These are phyloP conservation scores for Aquanectria penicillioides DNA, from an alignment of 2,329 filamentous ascomycete species.

Conservation along the genomic window DNA sequence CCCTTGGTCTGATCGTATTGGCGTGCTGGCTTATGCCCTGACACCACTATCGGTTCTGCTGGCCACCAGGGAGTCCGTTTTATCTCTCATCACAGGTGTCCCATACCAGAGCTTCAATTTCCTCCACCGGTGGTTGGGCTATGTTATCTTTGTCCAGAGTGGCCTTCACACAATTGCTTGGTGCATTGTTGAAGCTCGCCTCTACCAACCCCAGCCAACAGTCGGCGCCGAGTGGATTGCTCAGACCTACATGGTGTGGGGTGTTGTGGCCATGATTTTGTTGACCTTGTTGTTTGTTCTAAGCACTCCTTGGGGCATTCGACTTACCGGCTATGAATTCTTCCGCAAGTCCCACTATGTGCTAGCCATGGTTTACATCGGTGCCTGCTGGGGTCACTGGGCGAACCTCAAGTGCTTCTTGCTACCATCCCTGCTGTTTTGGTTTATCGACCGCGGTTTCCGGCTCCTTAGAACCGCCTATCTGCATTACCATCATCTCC, in stretches of 20 bases:
- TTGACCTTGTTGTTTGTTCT: slow-evolving; percentile 69
- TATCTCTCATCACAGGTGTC: slow-evolving; percentile 76
- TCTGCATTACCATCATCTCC: slow-evolving; percentile 67
- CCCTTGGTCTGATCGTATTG: slow-evolving; percentile 75
- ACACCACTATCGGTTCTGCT: slow-evolving; percentile 77
- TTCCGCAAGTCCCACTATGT: slow-evolving; percentile 81
- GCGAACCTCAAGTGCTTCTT: slow-evolving; percentile 73
- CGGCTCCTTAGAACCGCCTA: slow-evolving; percentile 67
- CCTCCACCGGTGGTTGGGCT: slow-evolving; percentile 79
- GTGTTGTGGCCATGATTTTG: slow-evolving; percentile 73
- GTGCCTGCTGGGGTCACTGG: slow-evolving; percentile 82
- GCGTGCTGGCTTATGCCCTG: slow-evolving; percentile 77
- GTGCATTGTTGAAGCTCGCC: slow-evolving; percentile 70
- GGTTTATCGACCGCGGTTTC: slow-evolving; percentile 70
- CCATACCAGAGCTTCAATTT: slow-evolving; percentile 84
- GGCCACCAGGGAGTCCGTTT: slow-evolving; percentile 74
- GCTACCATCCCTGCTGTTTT: slow-evolving; percentile 71
- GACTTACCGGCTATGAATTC: slow-evolving; percentile 77
- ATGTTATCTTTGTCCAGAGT: slow-evolving; percentile 76
- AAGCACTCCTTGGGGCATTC: slow-evolving; percentile 66
- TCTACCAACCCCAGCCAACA: slow-evolving; percentile 78
- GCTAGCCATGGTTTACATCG: slow-evolving; percentile 78
- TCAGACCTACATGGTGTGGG: slow-evolving; percentile 78
- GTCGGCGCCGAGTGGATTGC: slow-evolving; percentile 66
- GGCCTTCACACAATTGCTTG: slow-evolving; percentile 76